Conservation (phyloP, 805 yeast genomes). For the Huiozyma naganishii region DNA sequence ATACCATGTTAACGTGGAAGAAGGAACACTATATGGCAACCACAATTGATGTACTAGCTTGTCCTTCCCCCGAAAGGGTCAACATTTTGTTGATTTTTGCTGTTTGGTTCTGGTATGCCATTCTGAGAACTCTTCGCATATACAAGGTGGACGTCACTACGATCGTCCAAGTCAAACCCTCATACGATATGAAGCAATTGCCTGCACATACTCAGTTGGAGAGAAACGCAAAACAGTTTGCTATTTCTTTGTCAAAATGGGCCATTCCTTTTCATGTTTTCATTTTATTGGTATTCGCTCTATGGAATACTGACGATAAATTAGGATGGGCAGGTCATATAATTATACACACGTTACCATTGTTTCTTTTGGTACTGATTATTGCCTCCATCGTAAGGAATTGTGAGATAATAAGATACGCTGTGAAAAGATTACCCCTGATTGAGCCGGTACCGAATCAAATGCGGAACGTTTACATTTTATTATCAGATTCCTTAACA, state of each 20-base stretch:
- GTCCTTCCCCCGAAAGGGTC: slow-evolving; percentile 43
- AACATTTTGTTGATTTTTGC: slow-evolving; percentile 40
- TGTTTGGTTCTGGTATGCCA: slow-evolving; percentile 42
- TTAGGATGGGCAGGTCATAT: background rate
- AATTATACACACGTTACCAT: slow-evolving; percentile 7
- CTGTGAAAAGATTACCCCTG: slow-evolving; percentile 26
- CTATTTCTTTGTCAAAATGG: slow-evolving; percentile 11
- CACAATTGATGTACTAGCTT: background rate
- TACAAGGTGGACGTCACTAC: slow-evolving; percentile 34
- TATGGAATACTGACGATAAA: background rate
- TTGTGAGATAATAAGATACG: slow-evolving; percentile 33
- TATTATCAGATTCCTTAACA: slow-evolving; percentile 74
- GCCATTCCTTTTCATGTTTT: slow-evolving; percentile 17
- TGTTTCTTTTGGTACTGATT: slow-evolving; percentile 14
- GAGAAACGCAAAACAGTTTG: slow-evolving; percentile 23
- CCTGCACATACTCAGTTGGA: slow-evolving; percentile 32
- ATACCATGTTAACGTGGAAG: background rate
- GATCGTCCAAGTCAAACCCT: slow-evolving; percentile 14
- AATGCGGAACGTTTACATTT: slow-evolving; percentile 48
- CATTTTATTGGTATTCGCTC: slow-evolving; percentile 3
- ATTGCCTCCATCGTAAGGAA: slow-evolving; percentile 16
- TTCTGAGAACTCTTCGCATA: slow-evolving; percentile 31
- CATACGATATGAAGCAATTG: slow-evolving; percentile 14
- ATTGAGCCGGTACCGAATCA: slow-evolving; percentile 27
- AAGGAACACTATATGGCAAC: background rate